Base-by-base conservation (phyloP, 257 asterid genomes). In the Solanum medicagineum region DNA sequence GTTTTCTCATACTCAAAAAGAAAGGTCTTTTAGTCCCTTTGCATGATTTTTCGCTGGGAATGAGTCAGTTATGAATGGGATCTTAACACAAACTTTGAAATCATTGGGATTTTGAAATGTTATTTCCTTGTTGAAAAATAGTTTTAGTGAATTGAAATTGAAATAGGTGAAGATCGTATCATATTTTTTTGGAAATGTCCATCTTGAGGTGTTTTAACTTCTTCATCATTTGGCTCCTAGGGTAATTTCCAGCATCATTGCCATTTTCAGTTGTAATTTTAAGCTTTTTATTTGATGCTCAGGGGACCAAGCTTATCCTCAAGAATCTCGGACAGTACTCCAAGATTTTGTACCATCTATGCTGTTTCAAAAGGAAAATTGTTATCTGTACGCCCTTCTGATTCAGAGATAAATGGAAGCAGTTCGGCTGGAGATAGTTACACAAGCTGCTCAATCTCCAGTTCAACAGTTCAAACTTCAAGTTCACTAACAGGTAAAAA, bases 351-450 rank as follows among this genome's bases (percentile, higher is more conserved):
- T 90, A 89, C 93, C 11, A 94, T 94, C 17, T 96, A 93, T 87
- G 97, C 91, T 55, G 91, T 96, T 87, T 91, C 98, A 54, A 95
- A 93, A 88, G 98, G 98, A 80, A 92, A 93, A 87, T 81, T 94
- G 81, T 89, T 92, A 29, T 91, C 97, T 14, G n/a, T 92, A 36
- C 91, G 95, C 75, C 92, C 97, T 24, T 92, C 99, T 53, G 91
- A 90, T 89, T 90, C 95, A 53, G 95, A 87, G 82, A 90, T 89
- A 80, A 88, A 83, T 44, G 86, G 85, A 87, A 89, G 93, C 93
- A 74, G 68, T 83, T 81, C 86, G 86, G 94, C 91, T 85, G 91
- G 89, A 74, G 70, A 84, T 71, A 93, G 94, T 63, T 93, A 93
- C 24, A 81, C 89, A 19, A 92, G 94, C 80, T 85, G 79, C 88